A percentile compares a stretch with the other conserved stretches of the same genome.
Conservation (phyloP, 2,329 filamentous ascomycete genomes). For the Eutypa lata region DNA sequence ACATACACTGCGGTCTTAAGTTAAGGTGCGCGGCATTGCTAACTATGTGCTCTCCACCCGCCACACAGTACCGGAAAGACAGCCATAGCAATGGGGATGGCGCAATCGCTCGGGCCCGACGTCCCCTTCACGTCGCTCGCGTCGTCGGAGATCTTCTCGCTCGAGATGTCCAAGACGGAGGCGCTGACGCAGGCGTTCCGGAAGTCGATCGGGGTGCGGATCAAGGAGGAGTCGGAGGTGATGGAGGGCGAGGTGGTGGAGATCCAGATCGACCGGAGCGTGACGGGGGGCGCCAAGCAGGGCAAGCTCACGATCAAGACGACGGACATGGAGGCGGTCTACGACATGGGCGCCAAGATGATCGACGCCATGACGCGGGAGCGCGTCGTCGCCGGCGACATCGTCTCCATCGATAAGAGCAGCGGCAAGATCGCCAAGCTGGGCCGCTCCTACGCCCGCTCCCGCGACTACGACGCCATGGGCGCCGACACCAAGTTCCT, state of each 20-base stretch:
- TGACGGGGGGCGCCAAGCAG: constrained; percentile 95
- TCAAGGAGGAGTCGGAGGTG: constrained; percentile 98
- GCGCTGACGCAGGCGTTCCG: constrained; percentile 98
- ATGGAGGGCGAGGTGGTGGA: constrained; percentile 99
- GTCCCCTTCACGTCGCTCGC: constrained; percentile 96
- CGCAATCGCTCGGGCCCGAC: constrained; percentile 88
- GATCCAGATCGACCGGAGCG: constrained; percentile 95
- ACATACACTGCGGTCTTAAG: neutral
- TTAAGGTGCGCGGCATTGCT: neutral
- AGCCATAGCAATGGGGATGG: constrained; percentile 98
- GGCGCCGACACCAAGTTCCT: constrained; percentile 97
- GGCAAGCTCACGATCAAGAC: constrained; percentile 99
- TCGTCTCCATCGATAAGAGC: constrained; percentile 97
- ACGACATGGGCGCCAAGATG: constrained; percentile 99
- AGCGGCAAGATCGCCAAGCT: constrained; percentile 98
- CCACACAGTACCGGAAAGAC: constrained; percentile 84
- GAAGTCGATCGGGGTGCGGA: constrained; percentile 95
- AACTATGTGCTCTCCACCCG: neutral
- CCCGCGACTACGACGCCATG: constrained; percentile 98
- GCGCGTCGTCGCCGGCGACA: constrained; percentile 96
- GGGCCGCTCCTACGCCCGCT: constrained; percentile 89
- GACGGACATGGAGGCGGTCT: constrained; percentile 99
- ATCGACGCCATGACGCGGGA: constrained; percentile 99
- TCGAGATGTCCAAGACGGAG: constrained; percentile 99
- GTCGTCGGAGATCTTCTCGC: constrained; percentile 94